Conservation (phyloP, 768 basidiomycete species). For the Sarcodon aspratus region DNA sequence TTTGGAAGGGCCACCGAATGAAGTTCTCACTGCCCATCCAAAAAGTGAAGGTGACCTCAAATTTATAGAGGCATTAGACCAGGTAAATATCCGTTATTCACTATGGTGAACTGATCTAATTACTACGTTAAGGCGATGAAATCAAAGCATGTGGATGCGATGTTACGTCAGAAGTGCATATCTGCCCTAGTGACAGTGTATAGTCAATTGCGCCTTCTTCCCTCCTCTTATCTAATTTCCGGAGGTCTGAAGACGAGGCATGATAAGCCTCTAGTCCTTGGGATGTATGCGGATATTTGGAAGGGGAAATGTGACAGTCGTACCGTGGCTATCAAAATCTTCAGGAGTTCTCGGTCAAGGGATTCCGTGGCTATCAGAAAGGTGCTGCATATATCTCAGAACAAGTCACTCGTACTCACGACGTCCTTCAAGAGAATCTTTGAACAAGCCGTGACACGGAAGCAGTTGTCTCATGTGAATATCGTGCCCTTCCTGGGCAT, state of each 20-base stretch:
- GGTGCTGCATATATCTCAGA: background rate
- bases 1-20: too few species aligned
- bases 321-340: constrained; percentile 2
- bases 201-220: background rate
- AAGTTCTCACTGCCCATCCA: too few species aligned
- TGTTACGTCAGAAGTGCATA: too few species aligned
- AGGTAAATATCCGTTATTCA: too few species aligned
- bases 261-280: background rate
- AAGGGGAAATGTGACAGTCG: background rate
- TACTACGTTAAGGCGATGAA: too few species aligned
- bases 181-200: too few species aligned
- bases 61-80: too few species aligned
- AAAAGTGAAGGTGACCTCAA: too few species aligned
- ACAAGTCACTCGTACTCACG: background rate
- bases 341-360: background rate
- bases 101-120: too few species aligned
- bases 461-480: background rate
- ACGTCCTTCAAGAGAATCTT: background rate
- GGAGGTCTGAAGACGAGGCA: background rate
- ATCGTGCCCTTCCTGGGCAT: constrained; percentile 1
- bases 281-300: constrained; percentile 7
- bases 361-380: background rate
- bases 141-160: too few species aligned
- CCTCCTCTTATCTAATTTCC: background rate
- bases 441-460: too few species aligned